Conservation (phyloP, 176 grass and related monocot species). For the sorghum (Sorghum bicolor) region Sorghum_bicolor_NCBIv3 NC_012870.2:62789001-62789500, state of each 20-base stretch:
- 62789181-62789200: not conserved
- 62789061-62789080: not conserved
- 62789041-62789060: not conserved
- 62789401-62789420: no score
- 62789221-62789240: constrained; percentile 18
- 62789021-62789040: not conserved
- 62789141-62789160: not conserved
- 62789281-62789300: constrained; percentile 8
- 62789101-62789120: not conserved
- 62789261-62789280: not conserved
- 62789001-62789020: not conserved
- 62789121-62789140: not conserved
- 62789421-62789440: not conserved
- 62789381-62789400: no score
- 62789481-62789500: not conserved
- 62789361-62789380: no score
- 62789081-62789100: not conserved
- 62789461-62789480: not conserved
- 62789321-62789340: not conserved
- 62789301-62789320: constrained; percentile 18
- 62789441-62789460: not conserved
- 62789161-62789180: not conserved
- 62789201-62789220: not conserved
- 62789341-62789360: not conserved
- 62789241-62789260: not conserved